Base-by-base conservation (phyloP, 371 early-diverging fungal species). In the Saksenaea oblongispora region DNA sequence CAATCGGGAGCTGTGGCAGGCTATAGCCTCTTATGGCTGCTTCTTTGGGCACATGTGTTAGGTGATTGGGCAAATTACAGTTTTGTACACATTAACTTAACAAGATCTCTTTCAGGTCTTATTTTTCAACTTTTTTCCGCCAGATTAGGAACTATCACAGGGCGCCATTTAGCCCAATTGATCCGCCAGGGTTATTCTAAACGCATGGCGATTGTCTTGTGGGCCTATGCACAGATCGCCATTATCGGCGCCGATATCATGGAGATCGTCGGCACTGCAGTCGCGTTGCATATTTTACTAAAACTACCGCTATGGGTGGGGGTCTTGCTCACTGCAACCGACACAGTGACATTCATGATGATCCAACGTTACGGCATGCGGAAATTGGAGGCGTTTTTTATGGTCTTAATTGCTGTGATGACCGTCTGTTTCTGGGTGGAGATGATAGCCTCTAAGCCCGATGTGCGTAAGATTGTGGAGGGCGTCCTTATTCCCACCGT, bases 231-330 rank as follows among this genome's bases (percentile, higher is more conserved):
- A 14, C 91, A 91, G 63, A 59, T 87, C n/a, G 92, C 91, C 26
- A 89, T 91, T 47, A 88, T 91, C 47, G 90, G 88, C 2, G 81
- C 86, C 0, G 92, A 91, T 68, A 84, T 90, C 41, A 80, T 85
- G 53, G 91, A 91, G 69, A 88, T 90, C 31, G 84, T 91, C 18
- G 92, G 92, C n/a, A 89, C 89, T 9, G 91, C 92, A 1, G 87
- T 90, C n/a, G 91, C 90, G 28, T 65, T 91, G 41, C 81, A 88
- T 34, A 85, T 91, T 7, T 70, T 91, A 18, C 80, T 90, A 24
- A 64, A 74, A 22, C 61, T 89, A 18, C 88, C 89, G 3, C 63
- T 90, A 13, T 85, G 85, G 86, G 70, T 83, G 0, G 92, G 91
- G 11, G 89, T 90, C 3, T 60, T 89, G 31, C 78, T 91, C 44